phyloP scores from a whole-genome alignment of 2,329 filamentous ascomycete species.

The Ustulina deusta region DNA sequence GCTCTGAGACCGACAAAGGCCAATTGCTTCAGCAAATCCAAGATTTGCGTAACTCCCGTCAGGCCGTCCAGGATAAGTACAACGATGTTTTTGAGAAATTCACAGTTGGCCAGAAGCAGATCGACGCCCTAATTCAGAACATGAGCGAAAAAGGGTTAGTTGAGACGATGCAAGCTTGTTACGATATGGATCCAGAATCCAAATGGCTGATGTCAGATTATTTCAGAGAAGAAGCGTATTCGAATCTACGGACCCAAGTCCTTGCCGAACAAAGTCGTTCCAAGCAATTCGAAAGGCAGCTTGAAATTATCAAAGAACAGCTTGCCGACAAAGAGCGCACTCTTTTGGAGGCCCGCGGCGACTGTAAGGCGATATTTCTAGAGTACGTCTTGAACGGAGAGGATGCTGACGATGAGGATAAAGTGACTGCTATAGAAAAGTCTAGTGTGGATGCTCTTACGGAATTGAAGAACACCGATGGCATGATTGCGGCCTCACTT shows the following conservation, averaged over 20 bases:
- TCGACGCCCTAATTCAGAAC: slow-evolving; percentile 65
- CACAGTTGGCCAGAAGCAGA: slow-evolving; percentile 67
- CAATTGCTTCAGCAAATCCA: slow-evolving; percentile 68
- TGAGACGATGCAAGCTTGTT: slow-evolving; percentile 52
- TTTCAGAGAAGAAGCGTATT: slow-evolving; percentile 65
- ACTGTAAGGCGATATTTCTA: slow-evolving; percentile 58
- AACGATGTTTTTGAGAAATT: slow-evolving; percentile 70
- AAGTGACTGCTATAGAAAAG: slow-evolving; percentile 66
- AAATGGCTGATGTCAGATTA: slow-evolving; percentile 60
- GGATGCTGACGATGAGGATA: slow-evolving; percentile 46
- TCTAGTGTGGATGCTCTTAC: slow-evolving; percentile 67
- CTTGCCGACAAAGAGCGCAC: slow-evolving; percentile 68
- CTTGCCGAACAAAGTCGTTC: slow-evolving; percentile 62
- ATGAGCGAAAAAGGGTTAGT: slow-evolving; percentile 69
- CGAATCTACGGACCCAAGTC: slow-evolving; percentile 63
- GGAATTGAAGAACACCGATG: slow-evolving; percentile 70
- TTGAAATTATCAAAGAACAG: slow-evolving; percentile 58
- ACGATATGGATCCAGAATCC: slow-evolving; percentile 48
- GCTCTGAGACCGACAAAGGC: slow-evolving; percentile 66
- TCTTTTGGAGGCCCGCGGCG: slow-evolving; percentile 63
- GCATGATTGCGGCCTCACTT: slow-evolving; percentile 69
- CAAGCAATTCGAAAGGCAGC: slow-evolving; percentile 57
- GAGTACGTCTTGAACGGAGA: slow-evolving; percentile 39
- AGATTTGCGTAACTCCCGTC: slow-evolving; percentile 62
- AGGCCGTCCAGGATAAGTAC: slow-evolving; percentile 65